Conservation (phyloP, 768 basidiomycete genomes). For the Hypholoma sublateritium region DNA sequence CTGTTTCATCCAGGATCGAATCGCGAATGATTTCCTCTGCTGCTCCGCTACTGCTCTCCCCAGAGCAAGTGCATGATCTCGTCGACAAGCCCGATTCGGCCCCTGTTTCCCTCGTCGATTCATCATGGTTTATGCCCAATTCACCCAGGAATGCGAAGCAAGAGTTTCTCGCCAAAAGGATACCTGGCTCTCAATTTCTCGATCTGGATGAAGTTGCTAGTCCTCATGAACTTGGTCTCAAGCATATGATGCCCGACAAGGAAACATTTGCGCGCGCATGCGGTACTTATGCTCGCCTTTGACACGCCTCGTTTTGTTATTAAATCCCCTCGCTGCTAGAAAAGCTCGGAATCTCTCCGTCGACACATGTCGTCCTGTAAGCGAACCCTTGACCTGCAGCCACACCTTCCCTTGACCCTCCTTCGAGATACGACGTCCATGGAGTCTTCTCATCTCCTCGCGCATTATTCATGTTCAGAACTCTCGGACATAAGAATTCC, state of each 20-base stretch:
- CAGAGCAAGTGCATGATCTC: constrained; percentile 43
- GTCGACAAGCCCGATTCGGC: constrained; percentile 27
- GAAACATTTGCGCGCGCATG: constrained; percentile 76
- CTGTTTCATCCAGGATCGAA: constrained; percentile 7
- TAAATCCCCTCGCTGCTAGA: constrained; percentile 31
- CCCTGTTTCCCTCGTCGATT: constrained; percentile 60
- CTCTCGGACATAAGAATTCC: constrained; percentile 85
- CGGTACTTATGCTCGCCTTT: constrained; percentile 47
- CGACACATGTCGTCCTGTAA: constrained; percentile 83
- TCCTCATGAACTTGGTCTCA: constrained; percentile 73
- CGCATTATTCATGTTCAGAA: constrained; percentile 91
- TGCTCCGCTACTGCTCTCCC: constrained; percentile 53
- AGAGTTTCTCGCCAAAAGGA: constrained; percentile 67
- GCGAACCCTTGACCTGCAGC: constrained; percentile 18
- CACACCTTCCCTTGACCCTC: background rate
- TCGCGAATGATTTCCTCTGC: constrained; percentile 38
- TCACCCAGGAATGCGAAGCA: constrained; percentile 64
- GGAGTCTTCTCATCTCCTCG: constrained; percentile 93
- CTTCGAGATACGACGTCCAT: constrained; percentile 76
- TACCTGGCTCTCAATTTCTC: constrained; percentile 73
- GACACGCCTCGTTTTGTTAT: background rate
- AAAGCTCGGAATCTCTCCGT: constrained; percentile 66
- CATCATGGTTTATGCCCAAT: constrained; percentile 95
- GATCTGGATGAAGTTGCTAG: constrained; percentile 81
- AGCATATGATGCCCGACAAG: constrained; percentile 90